These are phyloP conservation scores for Pseudogymnoascus sp. DNA, from an alignment of 2,329 filamentous ascomycete genomes.

Conservation along the genomic window DNA sequence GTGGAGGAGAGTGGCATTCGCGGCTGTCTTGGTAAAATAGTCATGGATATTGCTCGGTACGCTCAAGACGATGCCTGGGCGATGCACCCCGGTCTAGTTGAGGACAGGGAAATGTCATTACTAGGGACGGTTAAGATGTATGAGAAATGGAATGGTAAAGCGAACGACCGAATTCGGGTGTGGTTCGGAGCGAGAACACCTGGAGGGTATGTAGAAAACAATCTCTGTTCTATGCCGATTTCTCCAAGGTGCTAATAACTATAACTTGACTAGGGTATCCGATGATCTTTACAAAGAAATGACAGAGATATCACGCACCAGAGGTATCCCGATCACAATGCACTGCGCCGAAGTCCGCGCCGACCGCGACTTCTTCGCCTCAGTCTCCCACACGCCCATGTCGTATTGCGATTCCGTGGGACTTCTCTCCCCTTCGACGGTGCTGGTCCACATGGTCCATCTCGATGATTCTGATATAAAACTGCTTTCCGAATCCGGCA, in stretches of 20 bases:
- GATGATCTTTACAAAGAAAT: slow-evolving; percentile 29
- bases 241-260: too few relatives aligned
- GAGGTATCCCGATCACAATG: slow-evolving; percentile 31
- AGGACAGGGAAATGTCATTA: slow-evolving; percentile 31
- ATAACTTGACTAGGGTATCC: slow-evolving; percentile 20
- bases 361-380: slow-evolving; percentile 27
- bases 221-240: too few relatives aligned
- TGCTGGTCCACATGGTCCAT: slow-evolving; percentile 44
- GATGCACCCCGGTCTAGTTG: slow-evolving; percentile 35
- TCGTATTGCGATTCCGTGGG: slow-evolving; percentile 32
- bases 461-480: slow-evolving; percentile 36
- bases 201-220: slow-evolving; percentile 26
- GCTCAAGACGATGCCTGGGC: slow-evolving; percentile 34
- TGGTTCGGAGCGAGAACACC: slow-evolving; percentile 33
- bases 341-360: slow-evolving; percentile 30
- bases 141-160: slow-evolving; percentile 29
- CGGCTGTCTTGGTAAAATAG: slow-evolving; percentile 30
- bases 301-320: slow-evolving; percentile 24
- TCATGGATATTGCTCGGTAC: slow-evolving; percentile 36
- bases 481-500: slow-evolving; percentile 31
- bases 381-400: slow-evolving; percentile 31
- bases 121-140: slow-evolving; percentile 27
- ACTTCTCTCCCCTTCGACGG: slow-evolving; percentile 32
- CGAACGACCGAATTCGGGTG: slow-evolving; percentile 28
- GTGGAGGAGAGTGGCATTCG: slow-evolving; percentile 37